Conservation (phyloP, 106 monocot species). For the Narthecium ossifragum region DNA sequence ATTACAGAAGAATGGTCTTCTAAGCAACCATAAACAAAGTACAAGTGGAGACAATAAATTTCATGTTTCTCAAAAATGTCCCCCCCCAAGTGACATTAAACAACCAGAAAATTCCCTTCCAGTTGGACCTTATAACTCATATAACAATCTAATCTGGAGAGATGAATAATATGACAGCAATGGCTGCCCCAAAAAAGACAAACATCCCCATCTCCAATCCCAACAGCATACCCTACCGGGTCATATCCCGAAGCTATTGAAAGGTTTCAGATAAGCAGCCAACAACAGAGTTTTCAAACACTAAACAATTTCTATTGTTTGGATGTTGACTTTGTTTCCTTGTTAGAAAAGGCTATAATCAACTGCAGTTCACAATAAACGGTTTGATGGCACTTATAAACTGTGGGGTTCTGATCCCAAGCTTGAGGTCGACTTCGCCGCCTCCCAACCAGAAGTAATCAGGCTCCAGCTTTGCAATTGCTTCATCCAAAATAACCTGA, state of each 20-base stretch:
- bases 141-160: neutral
- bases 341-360: conserved; percentile 22
- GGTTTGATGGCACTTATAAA: conserved; percentile 69
- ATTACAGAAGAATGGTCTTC: conserved; percentile 2
- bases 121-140: neutral
- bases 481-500: conserved; percentile 94
- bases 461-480: conserved; percentile 68
- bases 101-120: neutral
- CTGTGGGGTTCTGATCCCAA: conserved; percentile 71
- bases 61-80: conserved; percentile 15
- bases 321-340: neutral
- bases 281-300: neutral
- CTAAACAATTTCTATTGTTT: neutral
- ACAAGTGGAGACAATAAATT: neutral
- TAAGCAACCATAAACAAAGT: neutral
- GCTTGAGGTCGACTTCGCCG: conserved; percentile 89
- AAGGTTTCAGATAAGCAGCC: no score
- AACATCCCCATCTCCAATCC: neutral
- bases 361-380: conserved; percentile 76
- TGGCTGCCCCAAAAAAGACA: conserved; percentile 10
- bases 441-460: conserved; percentile 98
- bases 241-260: no score
- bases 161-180: neutral
- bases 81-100: neutral
- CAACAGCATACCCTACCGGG: no score